A percentile compares a stretch with the other conserved stretches of the same genome.
phyloP scores from a whole-genome alignment of 441 rosid species.

The Daphne laureola region DNA sequence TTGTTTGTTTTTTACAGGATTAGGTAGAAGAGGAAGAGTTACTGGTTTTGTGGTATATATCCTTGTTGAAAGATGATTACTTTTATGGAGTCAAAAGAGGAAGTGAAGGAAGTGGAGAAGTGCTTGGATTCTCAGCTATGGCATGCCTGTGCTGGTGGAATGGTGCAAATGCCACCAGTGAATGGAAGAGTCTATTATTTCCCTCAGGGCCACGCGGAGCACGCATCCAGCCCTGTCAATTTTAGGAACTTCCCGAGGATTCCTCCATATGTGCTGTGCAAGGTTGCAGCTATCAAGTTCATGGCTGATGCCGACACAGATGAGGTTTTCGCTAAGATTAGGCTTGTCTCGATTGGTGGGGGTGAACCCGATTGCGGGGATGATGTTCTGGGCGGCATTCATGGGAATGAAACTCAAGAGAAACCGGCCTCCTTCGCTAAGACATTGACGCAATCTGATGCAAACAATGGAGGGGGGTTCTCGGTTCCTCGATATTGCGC shows the following conservation, averaged over 20 bases:
- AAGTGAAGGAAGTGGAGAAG: slow-evolving; percentile 25
- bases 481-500: slow-evolving; percentile 46
- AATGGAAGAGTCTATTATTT: slow-evolving; percentile 38
- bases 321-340: slow-evolving; percentile 42
- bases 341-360: slow-evolving; percentile 23
- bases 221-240: slow-evolving; percentile 30
- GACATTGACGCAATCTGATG: slow-evolving; percentile 46
- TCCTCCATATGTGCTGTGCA: slow-evolving; percentile 28
- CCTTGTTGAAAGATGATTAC: slow-evolving; percentile 29
- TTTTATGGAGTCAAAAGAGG: slow-evolving; percentile 42
- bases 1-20: slow-evolving; percentile 11
- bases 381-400: slow-evolving; percentile 20
- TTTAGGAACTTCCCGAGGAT: slow-evolving; percentile 25
- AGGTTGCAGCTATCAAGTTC: slow-evolving; percentile 28
- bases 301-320: slow-evolving; percentile 43
- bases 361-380: slow-evolving; percentile 25
- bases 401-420: slow-evolving; percentile 22
- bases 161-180: slow-evolving; percentile 40
- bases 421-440: slow-evolving; percentile 39
- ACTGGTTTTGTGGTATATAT: slow-evolving; percentile 6
- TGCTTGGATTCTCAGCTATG: slow-evolving; percentile 46
- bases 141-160: slow-evolving; percentile 54
- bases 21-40: slow-evolving; percentile 10
- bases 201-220: slow-evolving; percentile 46
- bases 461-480: slow-evolving; percentile 47